Conservation (phyloP, 2,329 filamentous ascomycete genomes). For the Ascochyta clinopodiicola region DNA sequence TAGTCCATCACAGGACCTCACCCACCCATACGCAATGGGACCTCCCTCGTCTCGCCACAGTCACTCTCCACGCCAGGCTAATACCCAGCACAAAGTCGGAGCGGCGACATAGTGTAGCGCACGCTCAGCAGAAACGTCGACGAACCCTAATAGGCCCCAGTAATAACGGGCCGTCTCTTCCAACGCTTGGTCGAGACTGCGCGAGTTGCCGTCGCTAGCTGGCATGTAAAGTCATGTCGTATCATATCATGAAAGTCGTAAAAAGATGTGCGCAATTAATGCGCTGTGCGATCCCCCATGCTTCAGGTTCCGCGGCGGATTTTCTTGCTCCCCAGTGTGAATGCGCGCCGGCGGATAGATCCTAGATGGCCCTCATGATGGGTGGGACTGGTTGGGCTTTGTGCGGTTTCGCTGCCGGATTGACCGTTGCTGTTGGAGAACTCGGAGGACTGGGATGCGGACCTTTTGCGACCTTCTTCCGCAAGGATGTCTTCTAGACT, state of each 20-base stretch:
- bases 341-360: conserved; percentile 32
- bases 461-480: conserved; percentile 45
- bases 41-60: not conserved
- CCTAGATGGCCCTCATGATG: conserved; percentile 31
- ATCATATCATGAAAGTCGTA: conserved; percentile 14
- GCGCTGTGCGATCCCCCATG: not conserved
- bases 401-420: conserved; percentile 31
- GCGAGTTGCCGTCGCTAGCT: not conserved
- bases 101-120: not conserved
- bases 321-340: conserved; percentile 45
- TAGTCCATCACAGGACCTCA: not conserved
- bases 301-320: conserved; percentile 31
- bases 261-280: conserved; percentile 7
- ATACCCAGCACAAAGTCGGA: too few relatives aligned
- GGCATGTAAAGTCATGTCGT: conserved; percentile 3
- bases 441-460: conserved; percentile 41
- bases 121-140: conserved; percentile 1
- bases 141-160: not conserved
- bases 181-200: conserved; percentile 40
- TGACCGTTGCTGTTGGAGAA: conserved; percentile 31
- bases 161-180: conserved; percentile 28
- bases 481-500: conserved; percentile 49
- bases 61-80: too few relatives aligned
- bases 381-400: conserved; percentile 36
- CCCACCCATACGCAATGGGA: not conserved